Conservation (phyloP, 495 filamentous ascomycete species). For the Xylaria longipes region DNA sequence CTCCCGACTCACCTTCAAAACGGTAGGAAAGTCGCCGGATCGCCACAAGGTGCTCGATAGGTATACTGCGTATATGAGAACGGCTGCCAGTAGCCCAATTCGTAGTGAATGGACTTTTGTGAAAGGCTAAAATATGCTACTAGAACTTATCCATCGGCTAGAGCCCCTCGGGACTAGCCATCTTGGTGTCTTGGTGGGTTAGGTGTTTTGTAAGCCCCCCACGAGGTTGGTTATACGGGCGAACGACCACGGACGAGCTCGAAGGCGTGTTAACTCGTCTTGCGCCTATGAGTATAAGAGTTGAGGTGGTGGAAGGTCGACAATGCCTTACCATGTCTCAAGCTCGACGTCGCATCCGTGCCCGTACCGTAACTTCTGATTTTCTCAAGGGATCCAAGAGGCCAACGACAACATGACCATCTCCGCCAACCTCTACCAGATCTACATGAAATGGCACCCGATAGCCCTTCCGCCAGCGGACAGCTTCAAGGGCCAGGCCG, state of each 20-base stretch:
- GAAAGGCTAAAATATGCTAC: neutral
- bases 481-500: conserved; percentile 38
- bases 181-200: neutral
- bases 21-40: conserved; percentile 1
- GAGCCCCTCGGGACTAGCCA: neutral
- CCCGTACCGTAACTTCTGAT: neutral
- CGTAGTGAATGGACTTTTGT: neutral
- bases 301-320: neutral
- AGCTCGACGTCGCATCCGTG: neutral
- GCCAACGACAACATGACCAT: conserved; percentile 6
- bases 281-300: neutral
- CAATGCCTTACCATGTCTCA: neutral
- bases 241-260: conserved; percentile 11
- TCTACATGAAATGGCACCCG: conserved; percentile 36
- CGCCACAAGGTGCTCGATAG: neutral
- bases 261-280: neutral
- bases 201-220: conserved; percentile 15
- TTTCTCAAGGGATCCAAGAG: neutral
- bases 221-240: too few species aligned
- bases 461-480: conserved; percentile 33
- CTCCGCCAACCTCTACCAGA: conserved; percentile 22
- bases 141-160: neutral
- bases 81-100: neutral
- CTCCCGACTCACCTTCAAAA: neutral
- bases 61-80: neutral